Conservation (phyloP, 2,329 filamentous ascomycete genomes). For the Ambrosiella beaveri region DNA sequence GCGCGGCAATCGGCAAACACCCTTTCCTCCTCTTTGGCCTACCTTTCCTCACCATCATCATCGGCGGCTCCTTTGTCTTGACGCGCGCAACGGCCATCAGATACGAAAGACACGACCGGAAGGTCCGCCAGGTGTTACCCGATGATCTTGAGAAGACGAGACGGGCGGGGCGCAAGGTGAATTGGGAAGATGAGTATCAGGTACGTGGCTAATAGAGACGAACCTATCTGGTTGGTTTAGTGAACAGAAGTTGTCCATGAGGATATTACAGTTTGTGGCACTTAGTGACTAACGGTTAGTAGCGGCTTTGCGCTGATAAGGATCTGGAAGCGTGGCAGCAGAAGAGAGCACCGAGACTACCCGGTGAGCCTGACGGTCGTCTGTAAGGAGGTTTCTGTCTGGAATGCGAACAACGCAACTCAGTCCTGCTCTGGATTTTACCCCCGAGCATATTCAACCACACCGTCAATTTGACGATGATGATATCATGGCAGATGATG, state of each 20-base stretch:
- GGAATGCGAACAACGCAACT: not conserved
- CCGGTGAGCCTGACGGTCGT: slow-evolving; percentile 77
- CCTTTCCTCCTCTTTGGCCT: slow-evolving; percentile 89
- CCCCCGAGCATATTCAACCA: not conserved
- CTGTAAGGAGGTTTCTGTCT: slow-evolving; percentile 26
- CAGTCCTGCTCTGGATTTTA: not conserved
- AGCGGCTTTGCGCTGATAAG: slow-evolving; percentile 36
- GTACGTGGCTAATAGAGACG: slow-evolving; percentile 29
- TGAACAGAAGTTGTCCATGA: not conserved
- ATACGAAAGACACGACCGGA: slow-evolving; percentile 85
- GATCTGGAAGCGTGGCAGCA: slow-evolving; percentile 96
- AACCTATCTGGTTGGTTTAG: slow-evolving; percentile 15
- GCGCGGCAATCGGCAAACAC: slow-evolving; percentile 53
- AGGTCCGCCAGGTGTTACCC: slow-evolving; percentile 66
- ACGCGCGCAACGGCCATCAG: slow-evolving; percentile 86
- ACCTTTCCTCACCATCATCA: slow-evolving; percentile 77
- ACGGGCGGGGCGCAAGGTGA: slow-evolving; percentile 50
- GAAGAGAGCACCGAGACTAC: slow-evolving; percentile 75
- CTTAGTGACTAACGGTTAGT: not conserved
- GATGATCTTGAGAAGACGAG: slow-evolving; percentile 77
- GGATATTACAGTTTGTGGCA: not conserved
- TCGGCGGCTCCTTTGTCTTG: slow-evolving; percentile 82
- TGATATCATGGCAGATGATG: no score
- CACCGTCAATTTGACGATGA: not conserved
- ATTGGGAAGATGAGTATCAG: slow-evolving; percentile 75